A percentile compares a stretch with the other conserved stretches of the same genome.
phyloP scores from a whole-genome alignment of 2,329 filamentous ascomycete species.

The Shiraia sp. region DNA sequence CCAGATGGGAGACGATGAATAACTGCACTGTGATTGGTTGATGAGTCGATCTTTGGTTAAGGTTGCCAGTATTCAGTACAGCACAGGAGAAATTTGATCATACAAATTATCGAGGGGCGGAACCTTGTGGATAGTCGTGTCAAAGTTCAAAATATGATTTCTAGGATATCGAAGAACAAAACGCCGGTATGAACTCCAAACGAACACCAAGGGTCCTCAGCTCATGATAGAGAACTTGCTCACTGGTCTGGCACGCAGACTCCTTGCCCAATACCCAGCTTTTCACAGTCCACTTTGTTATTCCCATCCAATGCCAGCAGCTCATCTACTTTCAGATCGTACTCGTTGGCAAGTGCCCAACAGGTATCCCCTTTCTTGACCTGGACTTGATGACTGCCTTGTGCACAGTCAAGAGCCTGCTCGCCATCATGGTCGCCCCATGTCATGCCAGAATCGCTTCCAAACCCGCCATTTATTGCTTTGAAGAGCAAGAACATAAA shows the following conservation, averaged over 20 bases:
- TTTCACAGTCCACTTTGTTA: constrained; percentile 53
- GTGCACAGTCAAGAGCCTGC: constrained; percentile 22
- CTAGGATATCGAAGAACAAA: neutral
- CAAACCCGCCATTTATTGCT: constrained; percentile 14
- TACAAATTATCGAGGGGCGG: too few species aligned
- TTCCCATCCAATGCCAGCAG: constrained; percentile 51
- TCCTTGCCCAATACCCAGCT: constrained; percentile 46
- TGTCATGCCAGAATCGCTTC: constrained; percentile 1
- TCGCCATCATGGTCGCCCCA: constrained; percentile 21
- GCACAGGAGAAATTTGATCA: too few species aligned
- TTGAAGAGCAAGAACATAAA: constrained; percentile 53
- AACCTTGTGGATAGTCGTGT: too few species aligned
- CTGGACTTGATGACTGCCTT: constrained; percentile 43
- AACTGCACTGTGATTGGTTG: constrained; percentile 7
- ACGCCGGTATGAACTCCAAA: too few species aligned
- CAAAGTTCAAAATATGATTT: neutral
- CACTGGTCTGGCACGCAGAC: constrained; percentile 51
- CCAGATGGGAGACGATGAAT: constrained; percentile 1
- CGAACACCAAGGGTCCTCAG: too few species aligned
- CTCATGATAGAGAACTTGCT: neutral
- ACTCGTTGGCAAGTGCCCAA: constrained; percentile 55
- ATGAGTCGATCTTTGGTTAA: too few species aligned
- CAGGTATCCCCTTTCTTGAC: constrained; percentile 57
- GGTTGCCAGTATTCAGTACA: too few species aligned
- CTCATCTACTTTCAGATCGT: constrained; percentile 51